A percentile compares a stretch with the other conserved stretches of the same genome.
Evolutionary conservation across 805 yeast genomes (phyloP).

Genomic region (Clavispora vitiphila): DNA sequence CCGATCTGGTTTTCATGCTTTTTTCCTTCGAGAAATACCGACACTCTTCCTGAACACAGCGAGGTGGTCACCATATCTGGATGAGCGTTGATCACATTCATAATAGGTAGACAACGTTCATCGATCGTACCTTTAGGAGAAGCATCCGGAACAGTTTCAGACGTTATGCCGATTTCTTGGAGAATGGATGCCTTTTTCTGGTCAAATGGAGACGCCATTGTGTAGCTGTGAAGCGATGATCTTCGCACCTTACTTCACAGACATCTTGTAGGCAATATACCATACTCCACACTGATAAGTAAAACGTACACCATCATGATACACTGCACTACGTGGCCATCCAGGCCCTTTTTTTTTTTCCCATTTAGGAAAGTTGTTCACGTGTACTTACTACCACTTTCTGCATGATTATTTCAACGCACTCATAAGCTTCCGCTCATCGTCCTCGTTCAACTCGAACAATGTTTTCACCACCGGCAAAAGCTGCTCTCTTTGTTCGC

Average conservation of each 20-base stretch:
- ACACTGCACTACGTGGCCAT: no score
- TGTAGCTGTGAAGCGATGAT: background rate
- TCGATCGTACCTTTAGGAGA: slow-evolving; percentile 91
- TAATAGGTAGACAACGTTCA: slow-evolving; percentile 64
- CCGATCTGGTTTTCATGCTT: slow-evolving; percentile 52
- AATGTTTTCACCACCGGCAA: slow-evolving; percentile 81
- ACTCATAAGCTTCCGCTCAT: slow-evolving; percentile 64
- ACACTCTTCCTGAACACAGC: slow-evolving; percentile 82
- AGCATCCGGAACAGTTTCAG: slow-evolving; percentile 48
- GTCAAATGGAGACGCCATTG: slow-evolving; percentile 41
- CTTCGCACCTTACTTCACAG: background rate
- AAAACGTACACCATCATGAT: no score
- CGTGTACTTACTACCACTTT: background rate
- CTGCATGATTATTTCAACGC: slow-evolving; percentile 50
- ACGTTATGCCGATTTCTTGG: slow-evolving; percentile 44
- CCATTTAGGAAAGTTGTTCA: background rate
- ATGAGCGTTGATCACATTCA: slow-evolving; percentile 58
- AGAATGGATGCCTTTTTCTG: slow-evolving; percentile 59
- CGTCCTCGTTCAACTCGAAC: slow-evolving; percentile 62
- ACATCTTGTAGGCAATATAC: background rate
- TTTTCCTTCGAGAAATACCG: slow-evolving; percentile 74
- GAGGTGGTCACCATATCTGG: slow-evolving; percentile 77
- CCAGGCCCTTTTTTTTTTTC: background rate
- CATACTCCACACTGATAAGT: no score
- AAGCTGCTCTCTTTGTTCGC: slow-evolving; percentile 81